Evolutionary conservation across 345 rosid genomes (phyloP).

Genomic region (Excoecaria agallocha): DNA sequence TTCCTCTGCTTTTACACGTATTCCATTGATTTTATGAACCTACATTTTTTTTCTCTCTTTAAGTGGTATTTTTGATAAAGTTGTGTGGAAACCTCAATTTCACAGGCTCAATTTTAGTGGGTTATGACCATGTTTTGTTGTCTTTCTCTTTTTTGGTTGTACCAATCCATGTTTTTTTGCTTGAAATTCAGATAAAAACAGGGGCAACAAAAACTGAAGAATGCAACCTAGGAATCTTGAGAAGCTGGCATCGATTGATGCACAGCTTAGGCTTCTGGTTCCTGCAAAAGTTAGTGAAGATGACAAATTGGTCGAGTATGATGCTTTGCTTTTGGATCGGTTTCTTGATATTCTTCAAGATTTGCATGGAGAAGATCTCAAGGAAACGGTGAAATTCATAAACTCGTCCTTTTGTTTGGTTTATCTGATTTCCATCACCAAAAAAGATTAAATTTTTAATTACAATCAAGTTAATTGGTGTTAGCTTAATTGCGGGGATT

Average conservation of each 20-base stretch:
- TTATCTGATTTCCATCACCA: neutral
- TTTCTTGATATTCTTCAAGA: conserved; percentile 95
- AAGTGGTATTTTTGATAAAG: neutral
- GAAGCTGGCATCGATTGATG: conserved; percentile 96
- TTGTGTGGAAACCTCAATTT: neutral
- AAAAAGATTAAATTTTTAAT: neutral
- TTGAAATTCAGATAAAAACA: conserved; percentile 20
- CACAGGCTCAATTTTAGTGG: conserved; percentile 6
- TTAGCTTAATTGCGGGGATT: too few species aligned
- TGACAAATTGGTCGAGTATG: conserved; percentile 92
- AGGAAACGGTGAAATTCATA: conserved; percentile 58
- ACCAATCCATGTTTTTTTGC: neutral
- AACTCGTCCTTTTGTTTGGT: neutral
- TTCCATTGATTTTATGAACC: neutral
- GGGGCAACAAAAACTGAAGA: conserved; percentile 15
- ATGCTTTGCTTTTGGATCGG: conserved; percentile 90
- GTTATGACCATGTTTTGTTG: conserved; percentile 19
- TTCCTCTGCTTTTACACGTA: neutral
- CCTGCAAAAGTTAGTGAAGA: conserved; percentile 91
- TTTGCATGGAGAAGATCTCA: conserved; percentile 93
- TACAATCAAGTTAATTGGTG: neutral
- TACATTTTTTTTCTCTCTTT: neutral
- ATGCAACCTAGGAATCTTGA: conserved; percentile 47
- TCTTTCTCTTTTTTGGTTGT: neutral
- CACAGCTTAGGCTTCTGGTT: conserved; percentile 78